Evolutionary conservation across 768 basidiomycete genomes (phyloP).

Genomic region (Dioszegia hungarica): DNA sequence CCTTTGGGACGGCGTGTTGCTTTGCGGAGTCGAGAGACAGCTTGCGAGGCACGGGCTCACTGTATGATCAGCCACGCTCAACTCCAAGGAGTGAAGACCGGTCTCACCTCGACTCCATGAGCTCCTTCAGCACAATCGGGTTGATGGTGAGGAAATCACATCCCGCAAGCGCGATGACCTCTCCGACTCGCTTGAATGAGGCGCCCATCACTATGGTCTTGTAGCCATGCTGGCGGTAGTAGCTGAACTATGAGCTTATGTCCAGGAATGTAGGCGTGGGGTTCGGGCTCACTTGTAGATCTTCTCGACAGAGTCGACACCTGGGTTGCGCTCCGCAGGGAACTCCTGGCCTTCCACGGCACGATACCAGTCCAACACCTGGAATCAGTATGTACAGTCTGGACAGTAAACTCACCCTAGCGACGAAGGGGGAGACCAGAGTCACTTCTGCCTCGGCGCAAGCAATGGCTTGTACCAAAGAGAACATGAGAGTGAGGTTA

Average conservation of each 20-base stretch:
- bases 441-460: not conserved
- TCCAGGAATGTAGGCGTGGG: too few relatives aligned
- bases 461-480: not conserved
- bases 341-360: not conserved
- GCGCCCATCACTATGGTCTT: slow-evolving; percentile 1
- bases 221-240: not conserved
- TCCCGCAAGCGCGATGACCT: not conserved
- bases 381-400: not conserved
- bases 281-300: not conserved
- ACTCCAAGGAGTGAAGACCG: too few relatives aligned
- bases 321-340: not conserved
- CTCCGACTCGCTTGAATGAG: not conserved
- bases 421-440: not conserved
- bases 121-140: not conserved
- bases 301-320: not conserved
- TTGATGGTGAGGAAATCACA: slow-evolving; percentile 3
- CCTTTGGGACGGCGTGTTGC: not conserved
- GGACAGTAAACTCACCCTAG: not conserved
- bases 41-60: not conserved
- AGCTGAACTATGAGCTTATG: not conserved
- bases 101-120: not conserved
- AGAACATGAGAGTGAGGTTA: slow-evolving; percentile 1
- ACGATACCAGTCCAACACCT: slow-evolving; percentile 2
- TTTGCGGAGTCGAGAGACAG: not conserved
- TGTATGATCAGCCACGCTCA: not conserved